A percentile compares a stretch with the other conserved stretches of the same genome.
phyloP scores from a whole-genome alignment of 805 yeast genomes.

The Jamesozyma rosinii region DNA sequence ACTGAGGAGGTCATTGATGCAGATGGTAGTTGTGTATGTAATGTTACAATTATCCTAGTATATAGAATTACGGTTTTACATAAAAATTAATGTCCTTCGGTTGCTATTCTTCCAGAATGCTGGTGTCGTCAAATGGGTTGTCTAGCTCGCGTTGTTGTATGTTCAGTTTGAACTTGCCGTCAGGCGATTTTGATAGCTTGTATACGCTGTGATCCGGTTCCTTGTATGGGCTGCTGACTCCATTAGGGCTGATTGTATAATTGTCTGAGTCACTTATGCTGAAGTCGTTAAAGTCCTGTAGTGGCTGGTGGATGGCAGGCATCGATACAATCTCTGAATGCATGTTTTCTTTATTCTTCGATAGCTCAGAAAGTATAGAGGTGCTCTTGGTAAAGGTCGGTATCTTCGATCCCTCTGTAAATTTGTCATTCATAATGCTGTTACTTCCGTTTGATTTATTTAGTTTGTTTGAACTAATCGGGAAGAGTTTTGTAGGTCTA shows the following conservation, averaged over 20 bases:
- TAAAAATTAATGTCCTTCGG: too few relatives aligned
- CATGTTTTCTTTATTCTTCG: slow-evolving; percentile 1
- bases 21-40: too few relatives aligned
- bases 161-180: slow-evolving; percentile 25
- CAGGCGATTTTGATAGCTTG: slow-evolving; percentile 26
- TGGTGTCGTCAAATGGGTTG: slow-evolving; percentile 24
- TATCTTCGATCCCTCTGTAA: slow-evolving; percentile 1
- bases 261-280: not conserved
- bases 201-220: slow-evolving; percentile 27
- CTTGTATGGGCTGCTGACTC: slow-evolving; percentile 22
- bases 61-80: not conserved
- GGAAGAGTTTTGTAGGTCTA: slow-evolving; percentile 21
- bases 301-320: not conserved
- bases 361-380: not conserved
- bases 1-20: too few relatives aligned
- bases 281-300: not conserved
- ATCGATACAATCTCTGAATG: not conserved
- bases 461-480: slow-evolving; percentile 15
- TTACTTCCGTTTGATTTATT: slow-evolving; percentile 13
- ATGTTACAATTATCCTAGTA: slow-evolving; percentile 6
- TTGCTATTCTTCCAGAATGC: slow-evolving; percentile 20
- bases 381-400: slow-evolving; percentile 13
- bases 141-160: slow-evolving; percentile 15
- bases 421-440: not conserved
- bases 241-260: not conserved